Conservation (phyloP, 148 eudicot species). For the Rhododendron molle region DNA sequence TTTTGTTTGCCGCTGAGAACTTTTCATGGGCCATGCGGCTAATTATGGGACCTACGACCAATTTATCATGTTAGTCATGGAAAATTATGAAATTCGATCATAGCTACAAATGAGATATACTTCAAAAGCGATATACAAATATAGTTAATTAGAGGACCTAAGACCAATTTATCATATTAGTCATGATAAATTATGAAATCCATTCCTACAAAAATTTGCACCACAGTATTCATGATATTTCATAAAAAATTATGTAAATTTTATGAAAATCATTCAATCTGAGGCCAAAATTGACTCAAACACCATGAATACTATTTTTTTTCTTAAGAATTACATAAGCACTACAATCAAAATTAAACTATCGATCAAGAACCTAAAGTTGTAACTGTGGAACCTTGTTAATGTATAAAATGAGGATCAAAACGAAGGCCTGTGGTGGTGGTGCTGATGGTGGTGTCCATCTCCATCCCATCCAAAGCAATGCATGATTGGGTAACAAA, state of each 20-base stretch:
- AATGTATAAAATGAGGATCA: background rate
- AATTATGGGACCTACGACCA: background rate
- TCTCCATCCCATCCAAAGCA: conserved; percentile 41
- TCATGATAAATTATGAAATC: background rate
- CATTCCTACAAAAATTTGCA: background rate
- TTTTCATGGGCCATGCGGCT: too few species aligned
- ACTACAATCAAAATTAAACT: too few species aligned
- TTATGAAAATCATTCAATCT: too few species aligned
- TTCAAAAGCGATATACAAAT: background rate
- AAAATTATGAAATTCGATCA: too few species aligned
- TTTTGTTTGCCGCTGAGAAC: too few species aligned
- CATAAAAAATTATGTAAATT: too few species aligned
- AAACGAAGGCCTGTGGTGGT: conserved; percentile 16
- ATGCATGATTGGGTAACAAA: conserved; percentile 32
- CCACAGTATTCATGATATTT: background rate
- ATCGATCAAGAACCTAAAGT: too few species aligned
- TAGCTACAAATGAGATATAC: background rate
- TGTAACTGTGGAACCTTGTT: background rate
- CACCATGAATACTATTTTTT: too few species aligned
- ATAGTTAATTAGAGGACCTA: background rate
- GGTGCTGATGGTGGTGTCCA: conserved; percentile 28
- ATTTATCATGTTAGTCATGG: background rate
- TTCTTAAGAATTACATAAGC: too few species aligned
- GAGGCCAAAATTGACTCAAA: too few species aligned
- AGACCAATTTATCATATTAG: background rate